Base-by-base conservation (phyloP, 306 rosid species). In the Vachellia collinsii region DNA sequence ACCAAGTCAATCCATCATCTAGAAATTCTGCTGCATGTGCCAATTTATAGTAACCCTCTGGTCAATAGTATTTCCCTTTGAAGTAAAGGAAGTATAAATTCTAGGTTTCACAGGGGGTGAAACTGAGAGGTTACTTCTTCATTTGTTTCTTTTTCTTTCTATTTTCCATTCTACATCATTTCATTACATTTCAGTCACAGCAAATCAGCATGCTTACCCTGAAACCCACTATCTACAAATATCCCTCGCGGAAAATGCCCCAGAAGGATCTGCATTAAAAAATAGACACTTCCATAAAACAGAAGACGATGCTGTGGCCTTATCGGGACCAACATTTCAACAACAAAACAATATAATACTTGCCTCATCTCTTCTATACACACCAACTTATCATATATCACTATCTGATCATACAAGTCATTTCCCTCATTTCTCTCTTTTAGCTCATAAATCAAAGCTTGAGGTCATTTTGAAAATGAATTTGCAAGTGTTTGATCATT, bases 261-360 rank as follows among this genome's bases (percentile, higher is more conserved):
- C 9, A 51, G 59, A 51, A 66, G 72, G 56, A 87, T 80, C 87
- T 78, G 84, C 82, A 79, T 48, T 17, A 72, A 79, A 81, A 84
- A 41, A 84, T 78, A 51, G 36, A 68, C 69, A 16, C 29, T 6
- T 68, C n/a, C 41, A 20, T n/a, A 9, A 7, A 78, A 70, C 14
- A 39, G 25, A 47, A 68, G 58, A 8, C 17, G 8, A 22, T 13
- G 20, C 63, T 1, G 23, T 67, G 59, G 46, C 34, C 13, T 19
- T 34, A 29, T n/a, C 8, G 20, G 12, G 13, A 34, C 64, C 51
- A 77, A 37, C 22, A 38, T 77, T 63, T 77, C 25, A 65, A 42
- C 64, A 48, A 38, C 10, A 65, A 12, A 65, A 65, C 51, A 77
- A 20, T n/a, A 50, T 22, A 54, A 39, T 10, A 3, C 34, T 48